These are phyloP conservation scores for Dictyostelium brefeldianum DNA, from an alignment of 78 protist species.

Conservation along the genomic window DNA sequence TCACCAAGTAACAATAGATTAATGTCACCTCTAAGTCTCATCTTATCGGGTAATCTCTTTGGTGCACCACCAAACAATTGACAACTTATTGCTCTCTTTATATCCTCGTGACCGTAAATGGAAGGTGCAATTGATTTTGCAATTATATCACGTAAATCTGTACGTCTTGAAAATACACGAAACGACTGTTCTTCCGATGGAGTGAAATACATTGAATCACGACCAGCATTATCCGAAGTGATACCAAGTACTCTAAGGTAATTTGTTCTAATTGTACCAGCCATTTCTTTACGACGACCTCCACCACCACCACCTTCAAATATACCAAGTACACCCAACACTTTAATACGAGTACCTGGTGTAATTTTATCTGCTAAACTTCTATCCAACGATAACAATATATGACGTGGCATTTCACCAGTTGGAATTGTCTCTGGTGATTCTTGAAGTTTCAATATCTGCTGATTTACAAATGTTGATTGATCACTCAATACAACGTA, in stretches of 20 bases:
- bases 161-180: constrained; percentile 42
- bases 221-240: constrained; percentile 33
- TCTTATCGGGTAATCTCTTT: constrained; percentile 94
- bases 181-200: constrained; percentile 89
- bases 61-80: constrained; percentile 97
- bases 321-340: constrained; percentile 92
- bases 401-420: constrained; percentile 99
- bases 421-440: constrained; percentile 98
- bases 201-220: constrained; percentile 40
- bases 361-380: constrained; percentile 87
- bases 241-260: constrained; percentile 91
- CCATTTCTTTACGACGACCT: constrained; percentile 14
- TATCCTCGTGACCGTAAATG: constrained; percentile 97
- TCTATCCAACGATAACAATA: constrained; percentile 91
- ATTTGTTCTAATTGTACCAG: constrained; percentile 74
- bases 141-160: constrained; percentile 80
- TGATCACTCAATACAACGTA: constrained; percentile 88
- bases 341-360: constrained; percentile 95
- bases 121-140: constrained; percentile 94
- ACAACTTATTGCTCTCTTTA: constrained; percentile 96
- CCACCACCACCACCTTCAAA: constrained; percentile 46
- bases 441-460: constrained; percentile 98
- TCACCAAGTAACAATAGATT: constrained; percentile 99
- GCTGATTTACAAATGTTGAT: constrained; percentile 91
- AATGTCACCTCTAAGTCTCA: constrained; percentile 99